These are phyloP conservation scores for Codiaeum variegatum DNA, from an alignment of 441 rosid genomes.

Conservation along the genomic window DNA sequence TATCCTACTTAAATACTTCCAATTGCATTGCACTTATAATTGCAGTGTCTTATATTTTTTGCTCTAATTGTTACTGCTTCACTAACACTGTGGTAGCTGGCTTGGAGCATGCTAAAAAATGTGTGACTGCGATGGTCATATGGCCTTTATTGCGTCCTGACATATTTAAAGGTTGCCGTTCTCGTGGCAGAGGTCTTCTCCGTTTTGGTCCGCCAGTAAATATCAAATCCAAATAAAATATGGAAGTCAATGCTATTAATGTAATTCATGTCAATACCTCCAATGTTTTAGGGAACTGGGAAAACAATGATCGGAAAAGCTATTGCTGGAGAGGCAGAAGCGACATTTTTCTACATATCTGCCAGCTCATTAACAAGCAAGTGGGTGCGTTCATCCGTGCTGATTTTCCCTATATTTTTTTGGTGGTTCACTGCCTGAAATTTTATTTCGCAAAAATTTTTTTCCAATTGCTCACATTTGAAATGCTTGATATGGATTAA, in stretches of 20 bases:
- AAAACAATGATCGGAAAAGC: slow-evolving; percentile 99
- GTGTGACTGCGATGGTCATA: slow-evolving; percentile 97
- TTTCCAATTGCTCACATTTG: background rate
- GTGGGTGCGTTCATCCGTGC: slow-evolving; percentile 55
- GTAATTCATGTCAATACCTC: slow-evolving; percentile 7
- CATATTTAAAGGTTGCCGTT: slow-evolving; percentile 89
- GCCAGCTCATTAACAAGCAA: slow-evolving; percentile 98
- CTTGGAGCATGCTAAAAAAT: slow-evolving; percentile 95
- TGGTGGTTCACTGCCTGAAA: background rate
- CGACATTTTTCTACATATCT: slow-evolving; percentile 94
- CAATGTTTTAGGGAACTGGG: slow-evolving; percentile 75
- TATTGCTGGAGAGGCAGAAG: slow-evolving; percentile 97
- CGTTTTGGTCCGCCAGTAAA: slow-evolving; percentile 96
- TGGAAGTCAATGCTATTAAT: slow-evolving; percentile 9
- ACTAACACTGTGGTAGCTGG: slow-evolving; percentile 58
- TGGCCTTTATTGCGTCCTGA: slow-evolving; percentile 96
- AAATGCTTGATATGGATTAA: slow-evolving; percentile 8
- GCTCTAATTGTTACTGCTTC: slow-evolving; percentile 27
- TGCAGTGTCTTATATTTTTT: slow-evolving; percentile 9
- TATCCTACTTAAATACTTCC: slow-evolving; percentile 32
- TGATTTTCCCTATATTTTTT: slow-evolving; percentile 13
- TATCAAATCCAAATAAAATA: slow-evolving; percentile 22
- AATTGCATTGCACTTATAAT: slow-evolving; percentile 12
- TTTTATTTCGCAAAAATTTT: background rate
- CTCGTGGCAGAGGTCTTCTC: slow-evolving; percentile 98